Base-by-base conservation (phyloP, 805 yeast genomes). In the Candida oleophila region DNA sequence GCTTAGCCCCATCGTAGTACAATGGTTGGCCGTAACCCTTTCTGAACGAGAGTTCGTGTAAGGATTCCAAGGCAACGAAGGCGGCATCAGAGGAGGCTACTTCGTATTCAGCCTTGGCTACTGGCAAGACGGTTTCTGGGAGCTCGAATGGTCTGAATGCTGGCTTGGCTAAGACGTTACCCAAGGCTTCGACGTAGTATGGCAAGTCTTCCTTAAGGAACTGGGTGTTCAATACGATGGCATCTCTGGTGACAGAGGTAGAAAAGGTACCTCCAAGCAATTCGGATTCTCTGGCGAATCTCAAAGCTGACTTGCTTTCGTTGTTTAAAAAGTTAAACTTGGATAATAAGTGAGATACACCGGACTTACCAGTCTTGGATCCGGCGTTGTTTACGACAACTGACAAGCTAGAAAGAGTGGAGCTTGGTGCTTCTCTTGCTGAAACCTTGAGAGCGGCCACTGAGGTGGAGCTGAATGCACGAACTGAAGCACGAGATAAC, bases 211-310 rank as follows among this genome's bases (percentile, higher is more conserved):
- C 88, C 65, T 84, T 83, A 70, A 92, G 79, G 76, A 94, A 94
- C 57, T 80, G 77, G 49, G 98, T 85, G 56, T 81, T 78, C 62
- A 92, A 80, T 51, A 87, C 81, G 54, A 94, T 80, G 59, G 85
- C 76, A 66, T 94, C 98, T 76, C 97, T 86, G 68, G 87, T 82
- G 57, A 89, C 84, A 47, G 64, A 60, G 39, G 96, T 75, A 42
- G 78, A 63, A 68, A 89, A 80, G 50, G 69, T 71, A 65, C 96
- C 98, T 56, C 99, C 98, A 55, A 92, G 77, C 55, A 94, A 81
- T 75, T 92, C 99, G 43, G 91, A 74, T 74, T 94, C 99, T 73
- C 99, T 87, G 63, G 90, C 87, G 62, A 91, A 77, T 76, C 98
- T 87, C 65, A 94, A 78, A 20, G 94, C 96, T 16, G 97, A 86